Conservation (phyloP, 768 basidiomycete genomes). For the Saitozyma sp. region DNA sequence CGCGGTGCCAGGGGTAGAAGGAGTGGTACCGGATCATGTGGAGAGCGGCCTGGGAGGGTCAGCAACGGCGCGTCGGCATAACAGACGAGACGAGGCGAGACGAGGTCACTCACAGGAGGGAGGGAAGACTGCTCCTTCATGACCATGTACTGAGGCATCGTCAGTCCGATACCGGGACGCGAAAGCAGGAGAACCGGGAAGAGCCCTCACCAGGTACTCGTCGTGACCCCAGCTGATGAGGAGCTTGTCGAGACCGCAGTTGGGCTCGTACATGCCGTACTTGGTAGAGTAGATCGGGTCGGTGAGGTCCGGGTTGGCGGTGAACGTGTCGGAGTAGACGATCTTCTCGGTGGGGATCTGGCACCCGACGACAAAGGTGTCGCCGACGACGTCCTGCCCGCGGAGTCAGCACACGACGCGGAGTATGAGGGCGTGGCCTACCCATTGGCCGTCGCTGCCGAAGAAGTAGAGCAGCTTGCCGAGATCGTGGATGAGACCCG, state of each 20-base stretch:
- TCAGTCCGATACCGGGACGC: too few relatives aligned
- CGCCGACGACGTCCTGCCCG: slow-evolving; percentile 73
- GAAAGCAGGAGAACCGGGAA: too few relatives aligned
- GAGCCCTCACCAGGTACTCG: slow-evolving; percentile 82
- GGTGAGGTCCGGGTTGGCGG: slow-evolving; percentile 48
- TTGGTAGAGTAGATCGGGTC: slow-evolving; percentile 42
- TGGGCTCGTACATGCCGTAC: slow-evolving; percentile 48
- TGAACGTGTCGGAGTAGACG: slow-evolving; percentile 51
- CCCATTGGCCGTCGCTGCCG: slow-evolving; percentile 70
- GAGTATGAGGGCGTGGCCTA: too few relatives aligned
- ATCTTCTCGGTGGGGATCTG: slow-evolving; percentile 66
- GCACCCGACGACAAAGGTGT: slow-evolving; percentile 81
- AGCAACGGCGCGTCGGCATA: too few relatives aligned
- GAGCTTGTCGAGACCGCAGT: slow-evolving; percentile 51
- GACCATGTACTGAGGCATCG: too few relatives aligned
- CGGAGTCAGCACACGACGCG: too few relatives aligned
- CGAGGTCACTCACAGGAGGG: too few relatives aligned
- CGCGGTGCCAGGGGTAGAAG: slow-evolving; percentile 95
- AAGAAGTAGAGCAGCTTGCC: slow-evolving; percentile 84
- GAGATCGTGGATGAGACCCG: slow-evolving; percentile 83
- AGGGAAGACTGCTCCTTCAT: too few relatives aligned
- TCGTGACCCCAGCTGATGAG: slow-evolving; percentile 83
- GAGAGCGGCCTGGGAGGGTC: slow-evolving; percentile 68
- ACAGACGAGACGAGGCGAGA: slow-evolving; percentile 40
- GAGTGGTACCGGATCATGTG: slow-evolving; percentile 94